phyloP scores from a whole-genome alignment of 225 moss, liverwort and hornwort genomes.

The Pseudisothecium myosuroides region DNA sequence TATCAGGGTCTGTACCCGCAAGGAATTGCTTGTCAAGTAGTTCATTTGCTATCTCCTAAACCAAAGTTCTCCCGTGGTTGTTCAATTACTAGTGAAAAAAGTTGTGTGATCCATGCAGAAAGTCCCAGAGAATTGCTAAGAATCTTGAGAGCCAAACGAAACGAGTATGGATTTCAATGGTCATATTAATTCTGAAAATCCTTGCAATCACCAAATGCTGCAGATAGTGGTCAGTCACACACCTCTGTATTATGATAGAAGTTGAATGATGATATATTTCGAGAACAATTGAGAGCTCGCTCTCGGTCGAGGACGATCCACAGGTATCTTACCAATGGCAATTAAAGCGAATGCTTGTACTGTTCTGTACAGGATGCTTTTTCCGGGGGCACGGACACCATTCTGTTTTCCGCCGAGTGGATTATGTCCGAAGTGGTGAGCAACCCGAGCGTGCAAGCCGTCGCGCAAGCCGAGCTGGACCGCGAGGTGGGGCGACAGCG shows the following conservation, averaged over 20 bases:
- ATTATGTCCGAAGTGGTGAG: background rate
- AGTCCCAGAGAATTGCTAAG: background rate
- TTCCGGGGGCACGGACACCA: background rate
- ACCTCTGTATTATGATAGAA: background rate
- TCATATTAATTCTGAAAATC: background rate
- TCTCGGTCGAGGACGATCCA: background rate
- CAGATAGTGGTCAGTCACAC: background rate
- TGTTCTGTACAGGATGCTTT: background rate
- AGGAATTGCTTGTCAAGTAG: too few relatives aligned
- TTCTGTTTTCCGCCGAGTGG: background rate
- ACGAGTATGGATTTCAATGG: background rate
- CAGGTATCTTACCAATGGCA: background rate
- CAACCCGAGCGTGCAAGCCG: background rate
- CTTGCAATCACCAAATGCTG: background rate
- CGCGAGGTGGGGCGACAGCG: background rate
- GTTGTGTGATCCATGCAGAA: background rate
- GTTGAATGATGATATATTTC: background rate
- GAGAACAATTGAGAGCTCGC: background rate
- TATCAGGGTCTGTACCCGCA: too few relatives aligned
- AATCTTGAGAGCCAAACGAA: background rate
- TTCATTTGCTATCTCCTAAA: too few relatives aligned
- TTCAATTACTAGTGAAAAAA: background rate
- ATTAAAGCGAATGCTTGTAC: background rate
- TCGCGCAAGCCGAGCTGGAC: background rate
- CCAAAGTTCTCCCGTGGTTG: background rate